Conservation (phyloP, 495 filamentous ascomycete species). For the Tuber brumale region DNA sequence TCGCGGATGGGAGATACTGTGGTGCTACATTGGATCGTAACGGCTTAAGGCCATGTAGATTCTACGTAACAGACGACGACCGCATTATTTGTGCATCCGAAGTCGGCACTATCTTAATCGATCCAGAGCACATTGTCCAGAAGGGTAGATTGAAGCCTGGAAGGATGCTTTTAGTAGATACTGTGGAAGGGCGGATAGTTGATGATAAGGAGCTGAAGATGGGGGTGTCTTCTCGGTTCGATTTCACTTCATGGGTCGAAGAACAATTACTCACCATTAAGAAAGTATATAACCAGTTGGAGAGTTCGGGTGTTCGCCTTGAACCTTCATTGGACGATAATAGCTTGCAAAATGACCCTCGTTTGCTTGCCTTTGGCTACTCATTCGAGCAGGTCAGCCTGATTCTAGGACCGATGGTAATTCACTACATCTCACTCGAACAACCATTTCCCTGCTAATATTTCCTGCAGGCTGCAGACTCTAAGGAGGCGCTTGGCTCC, state of each 20-base stretch:
- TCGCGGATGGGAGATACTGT: constrained; percentile 95
- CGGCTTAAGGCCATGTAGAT: constrained; percentile 91
- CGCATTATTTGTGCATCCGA: constrained; percentile 98
- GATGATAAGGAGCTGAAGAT: constrained; percentile 91
- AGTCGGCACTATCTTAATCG: constrained; percentile 88
- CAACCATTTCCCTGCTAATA: constrained; percentile 4
- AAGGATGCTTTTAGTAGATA: constrained; percentile 97
- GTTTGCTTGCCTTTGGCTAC: constrained; percentile 86
- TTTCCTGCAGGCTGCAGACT: constrained; percentile 63
- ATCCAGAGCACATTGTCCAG: constrained; percentile 82
- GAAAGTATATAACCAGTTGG: constrained; percentile 32
- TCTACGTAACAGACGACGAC: constrained; percentile 97
- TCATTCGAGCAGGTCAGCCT: constrained; percentile 95
- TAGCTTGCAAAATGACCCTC: constrained; percentile 76
- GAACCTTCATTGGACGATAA: constrained; percentile 59
- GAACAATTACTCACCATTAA: constrained; percentile 66
- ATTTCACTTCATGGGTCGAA: constrained; percentile 86
- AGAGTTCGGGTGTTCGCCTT: constrained; percentile 51
- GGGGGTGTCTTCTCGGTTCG: constrained; percentile 72
- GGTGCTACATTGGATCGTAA: constrained; percentile 99
- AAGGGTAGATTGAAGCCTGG: constrained; percentile 95
- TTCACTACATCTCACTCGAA: constrained; percentile 12
- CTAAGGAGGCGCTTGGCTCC: constrained; percentile 97
- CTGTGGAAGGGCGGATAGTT: constrained; percentile 88
- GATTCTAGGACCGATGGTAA: constrained; percentile 80